These are phyloP conservation scores for Aspergillus oerlinghausenensis DNA, from an alignment of 2,329 filamentous ascomycete species.

Conservation along the genomic window DNA sequence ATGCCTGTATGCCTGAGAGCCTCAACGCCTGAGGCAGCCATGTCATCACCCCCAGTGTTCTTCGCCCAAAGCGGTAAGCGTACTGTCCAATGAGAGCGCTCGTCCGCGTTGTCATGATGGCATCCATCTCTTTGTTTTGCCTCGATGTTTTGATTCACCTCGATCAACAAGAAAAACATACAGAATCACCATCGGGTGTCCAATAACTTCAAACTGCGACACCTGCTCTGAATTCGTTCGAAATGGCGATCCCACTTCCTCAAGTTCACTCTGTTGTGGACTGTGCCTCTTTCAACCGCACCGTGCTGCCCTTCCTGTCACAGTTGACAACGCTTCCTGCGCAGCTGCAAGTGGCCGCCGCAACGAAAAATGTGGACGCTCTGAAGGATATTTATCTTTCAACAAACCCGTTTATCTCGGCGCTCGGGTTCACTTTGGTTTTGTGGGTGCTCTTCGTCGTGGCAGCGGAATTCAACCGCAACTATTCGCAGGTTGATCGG, in stretches of 20 bases:
- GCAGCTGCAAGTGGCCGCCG: conserved; percentile 57
- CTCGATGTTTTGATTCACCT: conserved; percentile 2
- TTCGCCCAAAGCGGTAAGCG: conserved; percentile 4
- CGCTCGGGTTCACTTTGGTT: conserved; percentile 65
- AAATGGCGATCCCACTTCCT: conserved; percentile 61
- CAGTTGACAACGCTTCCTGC: conserved; percentile 67
- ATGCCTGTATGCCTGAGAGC: not conserved
- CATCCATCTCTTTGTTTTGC: not conserved
- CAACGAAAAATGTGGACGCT: conserved; percentile 55
- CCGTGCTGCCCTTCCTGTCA: conserved; percentile 68
- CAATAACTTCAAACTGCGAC: not conserved
- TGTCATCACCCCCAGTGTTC: not conserved
- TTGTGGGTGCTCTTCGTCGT: conserved; percentile 70
- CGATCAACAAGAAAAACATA: not conserved
- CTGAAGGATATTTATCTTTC: conserved; percentile 69
- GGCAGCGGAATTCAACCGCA: conserved; percentile 78
- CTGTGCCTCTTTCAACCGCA: conserved; percentile 69
- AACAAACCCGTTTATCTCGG: conserved; percentile 81
- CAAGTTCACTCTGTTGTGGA: conserved; percentile 65
- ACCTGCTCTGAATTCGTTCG: not conserved
- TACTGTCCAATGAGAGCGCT: not conserved
- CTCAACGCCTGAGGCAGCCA: not conserved
- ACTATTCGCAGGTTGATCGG: conserved; percentile 96
- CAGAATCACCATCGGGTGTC: not conserved
- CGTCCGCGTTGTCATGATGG: conserved; percentile 6